Conservation (phyloP, 2,329 filamentous ascomycete species). For the Biscogniauxia mediterranea region DNA sequence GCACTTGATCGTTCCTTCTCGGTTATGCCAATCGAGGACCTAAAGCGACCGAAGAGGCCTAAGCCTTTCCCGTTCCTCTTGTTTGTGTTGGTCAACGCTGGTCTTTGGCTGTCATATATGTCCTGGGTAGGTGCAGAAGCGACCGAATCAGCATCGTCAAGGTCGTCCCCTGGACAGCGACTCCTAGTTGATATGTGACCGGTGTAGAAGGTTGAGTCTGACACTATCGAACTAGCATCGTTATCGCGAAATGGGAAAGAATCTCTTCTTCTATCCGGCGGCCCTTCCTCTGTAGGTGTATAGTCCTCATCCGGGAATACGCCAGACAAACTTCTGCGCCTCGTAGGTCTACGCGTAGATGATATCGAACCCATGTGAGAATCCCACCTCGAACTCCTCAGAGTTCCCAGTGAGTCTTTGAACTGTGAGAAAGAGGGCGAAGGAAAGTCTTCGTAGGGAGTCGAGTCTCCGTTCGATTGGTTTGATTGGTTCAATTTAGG, state of each 20-base stretch:
- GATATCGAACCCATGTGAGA: conserved; percentile 20
- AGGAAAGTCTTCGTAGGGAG: conserved; percentile 23
- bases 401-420: conserved; percentile 37
- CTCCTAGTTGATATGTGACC: conserved; percentile 27
- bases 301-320: conserved; percentile 30
- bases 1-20: conserved; percentile 31
- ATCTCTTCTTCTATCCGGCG: conserved; percentile 40
- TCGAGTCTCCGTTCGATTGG: conserved; percentile 32
- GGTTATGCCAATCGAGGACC: conserved; percentile 38
- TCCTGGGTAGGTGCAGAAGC: conserved; percentile 40
- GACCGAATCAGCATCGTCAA: conserved; percentile 47
- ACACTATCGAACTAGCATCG: conserved; percentile 50
- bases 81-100: conserved; percentile 30
- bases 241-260: conserved; percentile 40
- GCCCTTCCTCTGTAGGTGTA: conserved; percentile 38
- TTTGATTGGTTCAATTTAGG: conserved; percentile 38
- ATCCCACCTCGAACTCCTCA: conserved; percentile 32
- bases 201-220: conserved; percentile 36
- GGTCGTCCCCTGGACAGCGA: conserved; percentile 42
- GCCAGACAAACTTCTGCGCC: conserved; percentile 38
- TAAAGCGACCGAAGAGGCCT: conserved; percentile 50
- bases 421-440: conserved; percentile 33
- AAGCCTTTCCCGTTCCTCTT: conserved; percentile 41
- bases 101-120: conserved; percentile 25
- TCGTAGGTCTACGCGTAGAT: conserved; percentile 35